Conservation (phyloP, 176 grass and related monocot species). For the Calamus simplicifolius region DNA sequence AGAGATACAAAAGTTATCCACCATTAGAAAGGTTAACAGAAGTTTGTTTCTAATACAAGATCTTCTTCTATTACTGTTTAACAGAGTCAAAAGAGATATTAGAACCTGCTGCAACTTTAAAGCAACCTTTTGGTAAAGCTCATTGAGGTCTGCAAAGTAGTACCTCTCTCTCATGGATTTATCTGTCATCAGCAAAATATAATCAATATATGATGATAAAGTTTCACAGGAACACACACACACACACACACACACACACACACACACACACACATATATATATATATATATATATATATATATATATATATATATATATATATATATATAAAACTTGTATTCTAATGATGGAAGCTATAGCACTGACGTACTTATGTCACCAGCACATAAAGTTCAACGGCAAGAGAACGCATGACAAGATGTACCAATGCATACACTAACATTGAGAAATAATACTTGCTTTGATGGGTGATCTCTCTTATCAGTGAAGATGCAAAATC, state of each 20-base stretch:
- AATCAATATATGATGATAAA: constrained; percentile 1
- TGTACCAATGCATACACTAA: too few species aligned
- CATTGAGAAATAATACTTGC: too few species aligned
- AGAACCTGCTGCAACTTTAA: not conserved
- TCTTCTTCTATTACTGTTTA: not conserved
- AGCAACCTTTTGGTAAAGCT: not conserved
- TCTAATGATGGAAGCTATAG: not conserved
- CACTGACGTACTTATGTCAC: too few species aligned
- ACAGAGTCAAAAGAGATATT: not conserved
- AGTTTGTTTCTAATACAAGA: not conserved
- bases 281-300: too few species aligned
- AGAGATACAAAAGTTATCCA: too few species aligned
- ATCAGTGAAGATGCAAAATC: too few species aligned
- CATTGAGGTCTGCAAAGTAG: not conserved
- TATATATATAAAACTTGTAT: not conserved
- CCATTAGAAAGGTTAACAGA: not conserved
- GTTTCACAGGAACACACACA: not conserved
- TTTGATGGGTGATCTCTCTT: too few species aligned
- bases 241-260: too few species aligned
- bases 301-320: too few species aligned
- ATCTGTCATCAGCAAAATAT: not conserved
- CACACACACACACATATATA: too few species aligned
- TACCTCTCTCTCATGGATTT: not conserved
- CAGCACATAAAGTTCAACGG: too few species aligned
- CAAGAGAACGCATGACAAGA: too few species aligned